Evolutionary conservation across 306 rosid genomes (phyloP), one percentile per base, ranked within the genome.

Genomic region (Fagus sylvatica): DNA sequence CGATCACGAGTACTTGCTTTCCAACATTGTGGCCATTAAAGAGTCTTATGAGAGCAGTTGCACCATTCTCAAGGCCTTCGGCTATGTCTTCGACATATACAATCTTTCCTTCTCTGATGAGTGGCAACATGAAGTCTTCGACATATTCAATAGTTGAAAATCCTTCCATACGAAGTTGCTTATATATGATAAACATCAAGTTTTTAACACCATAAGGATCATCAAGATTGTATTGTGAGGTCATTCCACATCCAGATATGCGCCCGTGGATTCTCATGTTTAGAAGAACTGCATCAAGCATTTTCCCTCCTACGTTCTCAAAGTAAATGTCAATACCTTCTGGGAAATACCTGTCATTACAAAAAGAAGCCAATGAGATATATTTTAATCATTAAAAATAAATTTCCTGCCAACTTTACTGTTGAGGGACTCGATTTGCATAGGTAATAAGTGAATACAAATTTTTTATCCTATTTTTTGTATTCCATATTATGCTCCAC

Each of bases 261-360:
- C 62, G 72, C 17, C 72, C 79, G 7, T 75, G 79, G 37, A 46
- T 48, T 33, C 61, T 75, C 72, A 36, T 75, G 72, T 75, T 62
- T n/a, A 75, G 36, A 11, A 75, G 72, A 11, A 75, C 79, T 64
- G 61, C 72, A 64, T 75, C 79, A 8, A 75, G 72, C 61, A 62
- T 75, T 48, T 62, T 15, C 6, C 79, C 72, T 16, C 72, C 72
- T 0, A 75, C 78, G n/a, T 75, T 75, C 61, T 75, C 78, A 49
- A 64, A 75, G 78, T 75, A 75, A 16, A 75, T 48, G 78, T 62
- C 78, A 7, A 74, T 74, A 42, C 78, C 78, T 30, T 59, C 16
- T 4, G 46, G 70, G 78, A 75, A 67, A 40, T 41, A 79, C 83
- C 74, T 79, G 8, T 16, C 57, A 53, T 16, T 17, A 4, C 5